phyloP scores from a whole-genome alignment of 2,329 filamentous ascomycete genomes.

The Eutypella sp. region DNA sequence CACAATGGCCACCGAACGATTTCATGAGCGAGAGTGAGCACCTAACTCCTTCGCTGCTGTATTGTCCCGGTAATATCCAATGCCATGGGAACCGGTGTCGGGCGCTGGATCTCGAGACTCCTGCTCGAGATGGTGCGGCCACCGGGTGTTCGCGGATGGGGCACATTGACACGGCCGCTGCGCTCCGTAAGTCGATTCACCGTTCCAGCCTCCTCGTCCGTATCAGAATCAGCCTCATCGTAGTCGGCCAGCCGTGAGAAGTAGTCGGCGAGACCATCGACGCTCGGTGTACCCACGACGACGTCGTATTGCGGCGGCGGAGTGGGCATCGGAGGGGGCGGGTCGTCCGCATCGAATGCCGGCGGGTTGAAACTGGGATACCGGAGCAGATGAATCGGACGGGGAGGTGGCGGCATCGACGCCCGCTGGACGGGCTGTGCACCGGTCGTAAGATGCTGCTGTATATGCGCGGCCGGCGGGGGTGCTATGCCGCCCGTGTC shows the following conservation, averaged over 20 bases:
- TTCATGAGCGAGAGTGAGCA: background rate
- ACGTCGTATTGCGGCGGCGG: constrained; percentile 81
- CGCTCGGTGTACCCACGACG: constrained; percentile 64
- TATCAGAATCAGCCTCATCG: constrained; percentile 41
- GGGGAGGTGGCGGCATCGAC: constrained; percentile 32
- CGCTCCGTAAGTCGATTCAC: constrained; percentile 43
- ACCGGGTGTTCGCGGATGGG: constrained; percentile 51
- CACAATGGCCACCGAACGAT: background rate
- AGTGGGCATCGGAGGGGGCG: constrained; percentile 63
- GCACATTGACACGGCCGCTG: constrained; percentile 52
- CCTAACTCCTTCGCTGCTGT: constrained; percentile 20
- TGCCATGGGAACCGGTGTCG: constrained; percentile 22
- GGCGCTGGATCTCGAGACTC: constrained; percentile 51
- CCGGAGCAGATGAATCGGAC: constrained; percentile 80
- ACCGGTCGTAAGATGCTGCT: constrained; percentile 19
- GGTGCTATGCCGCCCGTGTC: constrained; percentile 31
- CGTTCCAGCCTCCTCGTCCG: constrained; percentile 15
- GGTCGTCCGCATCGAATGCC: constrained; percentile 75
- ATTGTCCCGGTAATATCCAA: constrained; percentile 23
- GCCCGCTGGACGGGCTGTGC: constrained; percentile 22
- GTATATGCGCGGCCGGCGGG: constrained; percentile 56
- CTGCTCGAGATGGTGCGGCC: constrained; percentile 48
- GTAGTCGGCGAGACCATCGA: constrained; percentile 76
- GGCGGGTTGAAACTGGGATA: constrained; percentile 85
- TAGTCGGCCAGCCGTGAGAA: constrained; percentile 75